Base-by-base conservation (phyloP, 2,329 filamentous ascomycete genomes). In the Ramichloridium luteum region DNA sequence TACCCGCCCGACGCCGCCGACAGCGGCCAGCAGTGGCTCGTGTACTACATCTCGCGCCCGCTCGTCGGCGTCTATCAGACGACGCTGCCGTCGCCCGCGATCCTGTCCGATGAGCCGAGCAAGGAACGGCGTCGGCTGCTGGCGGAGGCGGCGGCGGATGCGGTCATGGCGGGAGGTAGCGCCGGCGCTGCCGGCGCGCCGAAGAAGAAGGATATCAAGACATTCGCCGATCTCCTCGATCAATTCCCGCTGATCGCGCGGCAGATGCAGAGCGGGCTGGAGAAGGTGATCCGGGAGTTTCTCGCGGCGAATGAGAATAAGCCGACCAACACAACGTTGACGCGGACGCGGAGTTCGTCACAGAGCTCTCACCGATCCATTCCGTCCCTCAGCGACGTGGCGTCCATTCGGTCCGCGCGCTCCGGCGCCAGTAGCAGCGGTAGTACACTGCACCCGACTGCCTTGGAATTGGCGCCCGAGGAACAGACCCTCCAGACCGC, bases 191-290 rank as follows among this genome's bases (percentile, higher is more conserved):
- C 41, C 20, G 36, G 44, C 13, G 36, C 43, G 17, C 72, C 74
- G 4, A 70, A 70, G 39, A 94, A 93, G 61, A 94, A 93, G 58
- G 83, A 93, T 37, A 80, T 98, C 53, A 84, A 77, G 58, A 83
- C 73, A 18, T 98, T 98, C 53, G 77, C 80, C 38, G 90, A 96
- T 43, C 68, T 98, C 10, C 67, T 98, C 25, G 81, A 82, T 44
- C 76, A 85, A 46, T 98, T 96, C 44, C 90, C 90, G 2, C 81
- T 93, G 72, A 96, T 98, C 47, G 85, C 86, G 14, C 73, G 83
- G 37, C 90, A 98, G 57, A 93, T 98, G 85, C 85, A 94, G 47
- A 73, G 79, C 2, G 90, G 90, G 0, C 60, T 98, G 18, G 88
- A 98, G 50, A 78, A 77, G 48, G 62, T 96, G 15, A 93, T 96